phyloP scores from a whole-genome alignment of 2,329 filamentous ascomycete genomes.

The Tolypocladium capitatum region DNA sequence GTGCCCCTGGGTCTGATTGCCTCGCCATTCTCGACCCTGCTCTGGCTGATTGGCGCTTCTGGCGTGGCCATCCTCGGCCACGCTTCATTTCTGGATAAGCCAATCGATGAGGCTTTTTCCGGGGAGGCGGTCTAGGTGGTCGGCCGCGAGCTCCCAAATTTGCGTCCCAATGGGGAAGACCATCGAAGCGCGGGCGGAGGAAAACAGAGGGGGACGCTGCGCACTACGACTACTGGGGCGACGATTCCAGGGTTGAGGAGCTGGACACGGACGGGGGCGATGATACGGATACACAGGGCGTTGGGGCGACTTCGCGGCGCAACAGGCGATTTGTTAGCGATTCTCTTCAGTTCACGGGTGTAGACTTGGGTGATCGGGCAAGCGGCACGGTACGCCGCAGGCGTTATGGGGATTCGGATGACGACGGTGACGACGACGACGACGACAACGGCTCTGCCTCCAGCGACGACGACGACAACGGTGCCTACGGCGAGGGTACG shows the following conservation, averaged over 20 bases:
- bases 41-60: constrained; percentile 94
- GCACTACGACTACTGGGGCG: constrained; percentile 22
- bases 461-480: constrained; percentile 24
- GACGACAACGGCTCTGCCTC: constrained; percentile 18
- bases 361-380: constrained; percentile 35
- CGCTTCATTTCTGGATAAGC: constrained; percentile 92
- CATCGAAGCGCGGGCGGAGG: constrained; percentile 76
- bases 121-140: constrained; percentile 99
- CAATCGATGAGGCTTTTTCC: constrained; percentile 99
- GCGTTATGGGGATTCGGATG: constrained; percentile 16
- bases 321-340: constrained; percentile 44
- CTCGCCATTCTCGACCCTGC: constrained; percentile 68
- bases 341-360: constrained; percentile 46
- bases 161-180: constrained; percentile 98
- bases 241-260: constrained; percentile 46
- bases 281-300: constrained; percentile 40
- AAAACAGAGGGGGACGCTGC: constrained; percentile 37
- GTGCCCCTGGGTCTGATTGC: constrained; percentile 77
- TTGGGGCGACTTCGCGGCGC: constrained; percentile 31
- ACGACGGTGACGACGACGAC: too few species aligned
- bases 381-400: constrained; percentile 25
- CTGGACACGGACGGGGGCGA: constrained; percentile 47
- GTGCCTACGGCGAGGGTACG: constrained; percentile 33
- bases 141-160: constrained; percentile 96
- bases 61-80: constrained; percentile 91